A percentile compares a stretch with the other conserved stretches of the same genome.
These are phyloP conservation scores for Phaeoacremonium minimum DNA, from an alignment of 2,329 filamentous ascomycete species.

Conservation along the genomic window DNA sequence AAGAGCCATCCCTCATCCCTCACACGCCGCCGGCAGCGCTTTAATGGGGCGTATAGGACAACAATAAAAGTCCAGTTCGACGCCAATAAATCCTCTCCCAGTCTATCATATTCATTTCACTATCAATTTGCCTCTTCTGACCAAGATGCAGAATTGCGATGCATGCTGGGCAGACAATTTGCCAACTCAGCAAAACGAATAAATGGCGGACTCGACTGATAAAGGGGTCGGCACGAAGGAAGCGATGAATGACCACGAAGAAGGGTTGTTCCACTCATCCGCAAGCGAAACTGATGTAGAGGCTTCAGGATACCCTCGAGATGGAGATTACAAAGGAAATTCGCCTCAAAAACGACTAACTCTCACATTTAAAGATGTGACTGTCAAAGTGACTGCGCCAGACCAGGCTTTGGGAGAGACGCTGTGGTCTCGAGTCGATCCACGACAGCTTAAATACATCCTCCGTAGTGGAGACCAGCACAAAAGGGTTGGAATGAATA, in stretches of 20 bases:
- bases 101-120: no score
- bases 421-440: constrained; percentile 23
- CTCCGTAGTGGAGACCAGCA: constrained; percentile 13
- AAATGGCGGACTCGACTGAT: no score
- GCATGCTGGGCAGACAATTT: no score
- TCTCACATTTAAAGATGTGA: constrained; percentile 27
- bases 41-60: no score
- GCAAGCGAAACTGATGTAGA: neutral
- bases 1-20: no score
- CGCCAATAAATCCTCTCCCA: no score
- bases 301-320: neutral
- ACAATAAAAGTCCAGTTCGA: no score
- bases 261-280: neutral
- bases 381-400: constrained; percentile 25
- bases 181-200: no score
- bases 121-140: no score
- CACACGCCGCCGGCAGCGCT: no score
- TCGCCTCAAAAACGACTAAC: constrained; percentile 24
- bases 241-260: neutral
- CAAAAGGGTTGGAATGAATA: constrained; percentile 20
- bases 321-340: neutral
- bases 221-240: no score
- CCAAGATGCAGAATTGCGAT: no score
- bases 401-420: constrained; percentile 28
- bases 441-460: constrained; percentile 17